Base-by-base conservation (phyloP, 2,329 filamentous ascomycete species). In the Aspergillus fischeri region DNA sequence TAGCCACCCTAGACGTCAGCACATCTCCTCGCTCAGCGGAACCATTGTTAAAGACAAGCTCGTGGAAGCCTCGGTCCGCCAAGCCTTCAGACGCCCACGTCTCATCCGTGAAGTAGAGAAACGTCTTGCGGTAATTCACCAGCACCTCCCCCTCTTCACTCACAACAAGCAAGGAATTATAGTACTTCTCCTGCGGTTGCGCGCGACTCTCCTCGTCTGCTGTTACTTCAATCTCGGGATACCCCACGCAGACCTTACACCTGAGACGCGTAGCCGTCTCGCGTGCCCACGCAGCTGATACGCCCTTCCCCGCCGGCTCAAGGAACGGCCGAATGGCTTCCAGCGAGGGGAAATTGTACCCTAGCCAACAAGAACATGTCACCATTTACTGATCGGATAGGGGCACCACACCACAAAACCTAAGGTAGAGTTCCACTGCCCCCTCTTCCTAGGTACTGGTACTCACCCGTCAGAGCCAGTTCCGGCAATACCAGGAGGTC, bases 31-130 rank as follows among this genome's bases (percentile, higher is more conserved):
- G 24, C 24, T 24, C 32, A 17, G 32, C 2, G 32, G 32, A 35
- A 35, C 32, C 47, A 49, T 6, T 17, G 32, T 42, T 28, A 51
- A 72, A 64, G 4, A 56, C 58, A 27, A 75, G 63, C 32, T 67
- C 60, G 28, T 63, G 64, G 42, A 68, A 74, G 21, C 73, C 68
- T 52, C 66, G 65, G 52, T 68, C 67, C n/a, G 67, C 66, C 49
- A 66, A 61, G 2, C 81, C 81, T 73, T 85, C 83, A 17, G 74
- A 65, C 2, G 85, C 83, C 85, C 85, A 88, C 1, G 81, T 83
- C 65, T 86, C 85, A 64, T 88, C 85, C 7, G 85, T 87, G 70
- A 85, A 86, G 75, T 86, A 88, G 58, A 88, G 79, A 63, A 86
- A 86, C 10, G 78, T 78, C 69, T 88, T 88, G 60, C 84, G 81